Evolutionary conservation across 2,329 filamentous ascomycete species (phyloP).

Genomic region (Hypoxylon rubiginosum): DNA sequence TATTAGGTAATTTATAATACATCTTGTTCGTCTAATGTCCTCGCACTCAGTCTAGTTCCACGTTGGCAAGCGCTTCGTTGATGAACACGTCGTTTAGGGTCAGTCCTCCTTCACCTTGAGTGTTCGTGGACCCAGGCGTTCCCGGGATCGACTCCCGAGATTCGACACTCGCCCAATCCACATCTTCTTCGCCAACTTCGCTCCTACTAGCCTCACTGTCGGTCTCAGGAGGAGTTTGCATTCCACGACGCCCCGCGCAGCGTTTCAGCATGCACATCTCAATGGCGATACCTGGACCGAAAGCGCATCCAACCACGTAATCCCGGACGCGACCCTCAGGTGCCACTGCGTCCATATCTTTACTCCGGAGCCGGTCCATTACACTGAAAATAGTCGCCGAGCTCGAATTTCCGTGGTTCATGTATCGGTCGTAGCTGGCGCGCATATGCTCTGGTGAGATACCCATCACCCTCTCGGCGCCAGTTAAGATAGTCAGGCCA

Average conservation of each 20-base stretch:
- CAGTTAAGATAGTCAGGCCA: slow-evolving; percentile 74
- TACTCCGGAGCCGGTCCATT: slow-evolving; percentile 69
- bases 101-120: slow-evolving; percentile 8
- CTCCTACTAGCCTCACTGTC: slow-evolving; percentile 64
- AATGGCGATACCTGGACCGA: slow-evolving; percentile 76
- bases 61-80: slow-evolving; percentile 43
- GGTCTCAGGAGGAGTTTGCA: slow-evolving; percentile 68
- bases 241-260: slow-evolving; percentile 50
- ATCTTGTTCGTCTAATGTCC: slow-evolving; percentile 9
- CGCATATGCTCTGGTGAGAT: slow-evolving; percentile 74
- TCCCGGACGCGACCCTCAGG: slow-evolving; percentile 65
- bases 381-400: slow-evolving; percentile 79
- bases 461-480: slow-evolving; percentile 69
- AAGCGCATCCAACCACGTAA: slow-evolving; percentile 75
- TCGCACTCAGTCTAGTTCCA: slow-evolving; percentile 44
- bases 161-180: slow-evolving; percentile 48
- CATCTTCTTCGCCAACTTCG: slow-evolving; percentile 57
- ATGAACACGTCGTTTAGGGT: slow-evolving; percentile 37
- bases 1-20: slow-evolving; percentile 21
- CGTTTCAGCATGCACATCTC: slow-evolving; percentile 77
- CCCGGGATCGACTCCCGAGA: slow-evolving; percentile 42
- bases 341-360: slow-evolving; percentile 71
- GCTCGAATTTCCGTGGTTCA: slow-evolving; percentile 76
- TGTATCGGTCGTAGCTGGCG: slow-evolving; percentile 78
- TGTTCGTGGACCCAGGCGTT: slow-evolving; percentile 18